Evolutionary conservation across 116 monocot species (phyloP).

Genomic region (Cymodocea nodosa): DNA sequence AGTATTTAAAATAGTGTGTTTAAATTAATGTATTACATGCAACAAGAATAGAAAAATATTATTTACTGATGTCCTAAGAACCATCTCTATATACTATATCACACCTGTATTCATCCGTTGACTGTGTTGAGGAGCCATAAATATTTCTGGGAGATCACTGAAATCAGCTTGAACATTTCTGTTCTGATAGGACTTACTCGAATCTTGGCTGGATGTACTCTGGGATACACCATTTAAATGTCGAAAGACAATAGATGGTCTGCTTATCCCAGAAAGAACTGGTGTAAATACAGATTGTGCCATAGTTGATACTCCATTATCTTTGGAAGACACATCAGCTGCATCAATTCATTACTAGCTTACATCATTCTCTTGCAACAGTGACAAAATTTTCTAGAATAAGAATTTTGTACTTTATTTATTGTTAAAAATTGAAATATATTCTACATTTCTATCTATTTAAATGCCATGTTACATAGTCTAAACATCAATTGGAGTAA

Average conservation of each 20-base stretch:
- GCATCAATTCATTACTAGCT: constrained; percentile 15
- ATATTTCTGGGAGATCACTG: constrained; percentile 27
- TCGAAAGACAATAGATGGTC: constrained; percentile 14
- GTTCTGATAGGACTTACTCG: constrained; percentile 16
- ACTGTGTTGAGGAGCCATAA: constrained; percentile 19
- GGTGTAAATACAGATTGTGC: constrained; percentile 72
- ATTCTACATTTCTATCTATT: too few relatives aligned
- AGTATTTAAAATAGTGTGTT: too few relatives aligned
- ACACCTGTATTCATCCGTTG: constrained; percentile 42
- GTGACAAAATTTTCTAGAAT: too few relatives aligned
- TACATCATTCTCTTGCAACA: background rate
- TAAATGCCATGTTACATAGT: too few relatives aligned
- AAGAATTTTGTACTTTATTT: too few relatives aligned
- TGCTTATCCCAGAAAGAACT: constrained; percentile 16
- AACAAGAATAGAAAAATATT: background rate
- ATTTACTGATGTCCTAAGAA: background rate
- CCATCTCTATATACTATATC: background rate
- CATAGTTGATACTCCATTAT: constrained; percentile 43
- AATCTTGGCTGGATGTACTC: constrained; percentile 8
- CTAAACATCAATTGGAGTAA: too few relatives aligned
- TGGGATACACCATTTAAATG: constrained; percentile 12
- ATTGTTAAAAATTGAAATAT: too few relatives aligned
- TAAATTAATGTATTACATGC: too few relatives aligned
- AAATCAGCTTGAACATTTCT: constrained; percentile 19
- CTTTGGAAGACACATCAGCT: constrained; percentile 32